These are phyloP conservation scores for Herpetomonas tarakana DNA, from an alignment of 208 protist genomes.

Conservation along the genomic window DNA sequence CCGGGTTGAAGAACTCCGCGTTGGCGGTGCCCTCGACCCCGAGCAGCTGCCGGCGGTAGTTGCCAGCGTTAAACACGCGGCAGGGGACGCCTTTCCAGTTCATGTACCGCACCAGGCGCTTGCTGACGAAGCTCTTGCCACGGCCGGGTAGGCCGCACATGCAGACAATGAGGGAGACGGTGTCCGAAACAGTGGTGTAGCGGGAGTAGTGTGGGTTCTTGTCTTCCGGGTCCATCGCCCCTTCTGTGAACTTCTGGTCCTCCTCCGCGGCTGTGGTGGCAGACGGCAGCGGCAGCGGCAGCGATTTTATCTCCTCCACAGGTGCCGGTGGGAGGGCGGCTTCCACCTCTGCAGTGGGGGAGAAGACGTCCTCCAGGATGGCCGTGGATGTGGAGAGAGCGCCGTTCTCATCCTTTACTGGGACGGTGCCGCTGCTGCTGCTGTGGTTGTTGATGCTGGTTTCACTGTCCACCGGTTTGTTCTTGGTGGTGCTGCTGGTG, in stretches of 20 bases:
- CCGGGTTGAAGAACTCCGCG: constrained; percentile 75
- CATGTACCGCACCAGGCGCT: constrained; percentile 83
- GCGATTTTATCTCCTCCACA: too few species aligned
- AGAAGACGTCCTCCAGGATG: neutral
- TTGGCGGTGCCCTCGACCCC: constrained; percentile 67
- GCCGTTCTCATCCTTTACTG: neutral
- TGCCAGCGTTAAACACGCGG: constrained; percentile 87
- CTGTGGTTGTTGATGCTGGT: neutral
- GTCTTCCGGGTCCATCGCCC: constrained; percentile 8
- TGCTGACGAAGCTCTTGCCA: constrained; percentile 88
- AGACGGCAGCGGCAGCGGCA: neutral
- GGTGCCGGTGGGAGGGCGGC: neutral
- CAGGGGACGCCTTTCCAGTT: constrained; percentile 91
- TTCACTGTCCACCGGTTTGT: neutral
- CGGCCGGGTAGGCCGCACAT: constrained; percentile 88
- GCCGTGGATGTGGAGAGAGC: neutral
- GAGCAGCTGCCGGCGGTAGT: constrained; percentile 81
- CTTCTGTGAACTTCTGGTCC: constrained; percentile 17
- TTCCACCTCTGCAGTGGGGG: too few species aligned
- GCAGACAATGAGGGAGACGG: constrained; percentile 78
- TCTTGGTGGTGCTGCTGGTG: constrained; percentile 7
- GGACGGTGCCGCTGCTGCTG: neutral
- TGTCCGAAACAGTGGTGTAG: constrained; percentile 79
- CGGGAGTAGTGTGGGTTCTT: constrained; percentile 42
- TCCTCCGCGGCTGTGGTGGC: constrained; percentile 1